These are phyloP conservation scores for Candida sphagnicola DNA, from an alignment of 805 yeast species.

Conservation along the genomic window DNA sequence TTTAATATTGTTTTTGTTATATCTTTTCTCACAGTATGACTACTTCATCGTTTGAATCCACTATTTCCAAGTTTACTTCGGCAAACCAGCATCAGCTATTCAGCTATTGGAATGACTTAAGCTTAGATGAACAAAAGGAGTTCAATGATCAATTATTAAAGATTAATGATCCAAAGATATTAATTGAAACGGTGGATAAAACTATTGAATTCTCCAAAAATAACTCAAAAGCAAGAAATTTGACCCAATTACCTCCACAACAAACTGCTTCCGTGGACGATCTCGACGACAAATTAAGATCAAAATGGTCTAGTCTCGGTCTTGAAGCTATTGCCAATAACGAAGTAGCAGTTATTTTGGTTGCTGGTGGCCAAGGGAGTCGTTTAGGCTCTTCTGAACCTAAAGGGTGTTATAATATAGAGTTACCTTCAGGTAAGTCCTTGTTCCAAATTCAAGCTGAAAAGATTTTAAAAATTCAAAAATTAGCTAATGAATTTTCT, in stretches of 20 bases:
- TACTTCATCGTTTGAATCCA: conserved; percentile 7
- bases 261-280: conserved; percentile 49
- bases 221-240: conserved; percentile 19
- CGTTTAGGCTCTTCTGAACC: conserved; percentile 87
- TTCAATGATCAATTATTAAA: conserved; percentile 40
- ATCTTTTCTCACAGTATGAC: conserved; percentile 8
- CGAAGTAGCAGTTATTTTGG: conserved; percentile 82
- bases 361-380: conserved; percentile 99
- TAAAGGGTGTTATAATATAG: conserved; percentile 90
- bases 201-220: conserved; percentile 42
- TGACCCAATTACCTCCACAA: conserved; percentile 46
- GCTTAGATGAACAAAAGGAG: conserved; percentile 26
- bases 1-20: not conserved
- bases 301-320: conserved; percentile 51
- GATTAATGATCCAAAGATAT: conserved; percentile 38
- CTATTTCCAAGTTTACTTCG: conserved; percentile 28
- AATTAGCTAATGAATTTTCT: conserved; percentile 39
- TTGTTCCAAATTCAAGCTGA: conserved; percentile 93
- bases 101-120: conserved; percentile 40
- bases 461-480: conserved; percentile 62
- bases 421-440: conserved; percentile 78
- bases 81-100: conserved; percentile 57
- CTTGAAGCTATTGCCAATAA: conserved; percentile 61
- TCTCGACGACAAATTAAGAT: conserved; percentile 23
- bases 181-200: conserved; percentile 38